Base-by-base conservation (phyloP, 371 early-diverging fungal genomes). In the Vairimorpha ceranae region DNA sequence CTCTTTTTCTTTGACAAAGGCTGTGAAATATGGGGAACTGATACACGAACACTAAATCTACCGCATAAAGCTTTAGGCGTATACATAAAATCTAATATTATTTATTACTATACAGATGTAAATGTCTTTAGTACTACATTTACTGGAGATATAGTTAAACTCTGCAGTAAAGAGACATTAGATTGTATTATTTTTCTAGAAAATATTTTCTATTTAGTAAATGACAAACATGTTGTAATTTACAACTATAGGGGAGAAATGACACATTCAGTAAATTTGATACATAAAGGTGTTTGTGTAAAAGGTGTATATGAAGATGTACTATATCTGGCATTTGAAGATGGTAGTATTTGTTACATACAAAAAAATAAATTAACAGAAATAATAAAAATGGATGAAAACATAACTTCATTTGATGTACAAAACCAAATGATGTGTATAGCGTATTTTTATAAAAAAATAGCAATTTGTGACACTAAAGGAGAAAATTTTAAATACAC, bases 301-400 rank as follows among this genome's bases (percentile, higher is more conserved):
- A 17, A 27, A 4, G 29, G 8, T 25, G 7, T 54, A 25, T 29
- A 25, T 1, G 19, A 54, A 25, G 19, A 54, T 29, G 27, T 4
- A 7, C 27, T 54, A 54, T 54, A 27, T 4, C 27, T 54, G 19
- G 23, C 25, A 54, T 54, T 25, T 54, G 56, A 54, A 54, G 19
- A 54, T 29, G 56, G 56, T 1, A 27, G 27, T 29, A 29, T 54
- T 6, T 54, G 56, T 54, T 21, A 12, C 29, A 7, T 54, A 29
- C 7, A 54, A 54, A 29, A 54, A 25, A 27, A 27, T 54, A 25
- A 8, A 25, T 4, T 54, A 27, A 27, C 7, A 15, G 56, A 54
- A 17, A 54, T 54, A 54, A 23, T 54, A 23, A 54, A 54, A 27
- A 54, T 54, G 56, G 23, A 21, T 29, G 56, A 54, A 29, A 54